A percentile compares a stretch with the other conserved stretches of the same genome.
These are phyloP conservation scores for Lodderomyces elongisporus DNA, from an alignment of 1,139 yeast genomes.

Conservation along the genomic window DNA sequence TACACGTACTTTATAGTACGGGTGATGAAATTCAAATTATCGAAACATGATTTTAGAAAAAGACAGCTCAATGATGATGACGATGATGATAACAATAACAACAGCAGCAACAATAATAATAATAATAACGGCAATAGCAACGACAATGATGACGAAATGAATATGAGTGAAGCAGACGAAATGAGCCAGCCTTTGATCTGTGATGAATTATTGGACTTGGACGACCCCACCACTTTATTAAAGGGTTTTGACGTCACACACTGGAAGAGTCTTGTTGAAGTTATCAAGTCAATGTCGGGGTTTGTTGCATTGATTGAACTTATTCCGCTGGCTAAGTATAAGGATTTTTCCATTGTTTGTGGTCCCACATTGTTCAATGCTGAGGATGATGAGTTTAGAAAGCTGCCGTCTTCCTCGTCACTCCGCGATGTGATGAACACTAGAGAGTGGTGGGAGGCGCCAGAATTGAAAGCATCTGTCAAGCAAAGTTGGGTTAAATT, in stretches of 20 bases:
- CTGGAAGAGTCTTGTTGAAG: conserved; percentile 17
- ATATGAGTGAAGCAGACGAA: neutral
- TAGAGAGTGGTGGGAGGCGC: conserved; percentile 21
- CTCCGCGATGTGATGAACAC: conserved; percentile 6
- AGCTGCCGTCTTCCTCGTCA: too few relatives aligned
- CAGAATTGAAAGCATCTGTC: conserved; percentile 17
- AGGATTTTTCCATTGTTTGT: conserved; percentile 8
- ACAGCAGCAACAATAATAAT: too few relatives aligned
- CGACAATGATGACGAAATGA: conserved; percentile 1
- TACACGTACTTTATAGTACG: conserved; percentile 10
- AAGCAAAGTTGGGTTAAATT: conserved; percentile 41
- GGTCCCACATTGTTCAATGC: conserved; percentile 10
- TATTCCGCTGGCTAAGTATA: conserved; percentile 14
- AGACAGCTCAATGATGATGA: conserved; percentile 1
- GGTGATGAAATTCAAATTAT: conserved; percentile 13
- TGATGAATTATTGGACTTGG: conserved; percentile 16
- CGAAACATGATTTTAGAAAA: conserved; percentile 9
- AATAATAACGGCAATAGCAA: too few relatives aligned
- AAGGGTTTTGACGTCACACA: conserved; percentile 15
- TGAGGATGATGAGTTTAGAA: conserved; percentile 1
- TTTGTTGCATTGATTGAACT: conserved; percentile 17
- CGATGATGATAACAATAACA: neutral
- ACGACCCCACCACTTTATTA: conserved; percentile 16
- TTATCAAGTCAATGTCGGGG: conserved; percentile 13
- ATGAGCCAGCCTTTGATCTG: conserved; percentile 12